Evolutionary conservation across 192 early-diverging fungal species (phyloP).

Genomic region (Linderina pennispora): DNA sequence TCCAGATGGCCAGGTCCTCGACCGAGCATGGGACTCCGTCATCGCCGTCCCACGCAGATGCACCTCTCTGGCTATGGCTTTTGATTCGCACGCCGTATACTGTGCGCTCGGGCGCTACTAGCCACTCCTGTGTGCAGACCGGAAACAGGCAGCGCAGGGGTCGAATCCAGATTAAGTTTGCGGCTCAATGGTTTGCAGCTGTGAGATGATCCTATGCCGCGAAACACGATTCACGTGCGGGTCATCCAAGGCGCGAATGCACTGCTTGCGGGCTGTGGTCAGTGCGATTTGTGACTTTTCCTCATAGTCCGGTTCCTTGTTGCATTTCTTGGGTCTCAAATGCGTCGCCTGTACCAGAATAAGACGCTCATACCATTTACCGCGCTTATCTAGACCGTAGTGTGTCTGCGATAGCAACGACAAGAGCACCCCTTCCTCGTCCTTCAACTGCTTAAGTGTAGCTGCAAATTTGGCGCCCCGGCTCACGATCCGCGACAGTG

Average conservation of each 20-base stretch:
- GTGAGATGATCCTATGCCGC: constrained; percentile 30
- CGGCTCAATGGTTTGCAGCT: constrained; percentile 32
- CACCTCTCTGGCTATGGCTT: constrained; percentile 30
- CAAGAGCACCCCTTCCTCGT: constrained; percentile 50
- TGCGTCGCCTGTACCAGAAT: constrained; percentile 55
- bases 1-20: constrained; percentile 56
- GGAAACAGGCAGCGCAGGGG: no score
- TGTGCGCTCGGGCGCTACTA: constrained; percentile 34
- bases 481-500: constrained; percentile 54
- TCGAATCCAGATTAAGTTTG: constrained; percentile 23
- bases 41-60: constrained; percentile 40
- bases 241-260: constrained; percentile 56
- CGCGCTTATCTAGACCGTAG: constrained; percentile 52
- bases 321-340: constrained; percentile 27
- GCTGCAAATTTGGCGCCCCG: constrained; percentile 49
- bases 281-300: constrained; percentile 36
- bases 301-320: constrained; percentile 7
- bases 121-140: no score
- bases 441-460: constrained; percentile 48
- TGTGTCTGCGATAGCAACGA: constrained; percentile 52
- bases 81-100: constrained; percentile 37
- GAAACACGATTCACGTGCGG: constrained; percentile 47
- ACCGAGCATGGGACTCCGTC: constrained; percentile 52
- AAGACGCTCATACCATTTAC: constrained; percentile 63
- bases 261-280: constrained; percentile 22